Percentiles rank a stretch among this genome's conserved stretches.
These are phyloP conservation scores for Rauvolfia tetraphylla DNA, from an alignment of 257 asterid genomes.

Conservation along the genomic window DNA sequence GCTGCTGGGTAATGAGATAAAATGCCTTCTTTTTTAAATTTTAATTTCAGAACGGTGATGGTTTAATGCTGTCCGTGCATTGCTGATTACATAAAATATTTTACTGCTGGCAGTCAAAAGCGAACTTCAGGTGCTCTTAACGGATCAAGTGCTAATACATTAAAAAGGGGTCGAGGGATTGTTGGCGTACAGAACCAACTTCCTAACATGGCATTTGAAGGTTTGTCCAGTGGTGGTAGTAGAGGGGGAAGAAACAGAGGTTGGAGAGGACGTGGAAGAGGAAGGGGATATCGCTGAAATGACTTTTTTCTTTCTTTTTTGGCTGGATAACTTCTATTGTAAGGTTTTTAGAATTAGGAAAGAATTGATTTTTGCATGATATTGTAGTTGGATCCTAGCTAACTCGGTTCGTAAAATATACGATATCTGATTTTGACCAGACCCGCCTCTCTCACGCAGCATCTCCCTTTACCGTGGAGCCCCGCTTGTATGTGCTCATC, in stretches of 20 bases:
- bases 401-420: neutral
- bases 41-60: neutral
- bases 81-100: neutral
- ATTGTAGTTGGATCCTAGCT: conserved; percentile 3
- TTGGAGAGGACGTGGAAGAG: conserved; percentile 50
- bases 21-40: neutral
- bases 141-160: conserved; percentile 40
- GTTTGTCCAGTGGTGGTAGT: conserved; percentile 47
- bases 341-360: conserved; percentile 5
- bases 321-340: too few relatives aligned
- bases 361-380: neutral
- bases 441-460: neutral
- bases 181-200: conserved; percentile 69
- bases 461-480: neutral
- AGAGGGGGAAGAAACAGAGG: conserved; percentile 28
- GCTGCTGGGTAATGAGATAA: conserved; percentile 52
- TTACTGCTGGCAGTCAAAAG: conserved; percentile 53
- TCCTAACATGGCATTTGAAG: conserved; percentile 69
- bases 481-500: neutral
- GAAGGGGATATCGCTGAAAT: conserved; percentile 45
- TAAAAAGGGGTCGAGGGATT: conserved; percentile 66
- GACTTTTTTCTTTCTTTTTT: too few relatives aligned
- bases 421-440: neutral
- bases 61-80: neutral
- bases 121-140: conserved; percentile 39